phyloP scores from a whole-genome alignment of 2,329 filamentous ascomycete genomes.

The Sporothrix pseudoabietina region DNA sequence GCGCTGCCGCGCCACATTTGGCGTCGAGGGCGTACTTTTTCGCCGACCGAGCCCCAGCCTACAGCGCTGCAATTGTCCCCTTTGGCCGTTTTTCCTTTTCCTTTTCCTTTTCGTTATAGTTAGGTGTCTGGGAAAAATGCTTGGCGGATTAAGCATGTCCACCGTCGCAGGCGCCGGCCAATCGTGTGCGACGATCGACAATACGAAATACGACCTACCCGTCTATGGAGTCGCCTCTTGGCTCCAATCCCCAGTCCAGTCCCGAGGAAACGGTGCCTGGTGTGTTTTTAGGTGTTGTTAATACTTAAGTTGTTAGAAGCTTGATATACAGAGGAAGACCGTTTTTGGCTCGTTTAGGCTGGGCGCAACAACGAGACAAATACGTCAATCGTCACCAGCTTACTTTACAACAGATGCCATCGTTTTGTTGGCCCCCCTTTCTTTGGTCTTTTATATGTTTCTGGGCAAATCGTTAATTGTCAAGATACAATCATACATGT shows the following conservation, averaged over 20 bases:
- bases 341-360: neutral
- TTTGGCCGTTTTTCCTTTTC: neutral
- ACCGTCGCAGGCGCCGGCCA: neutral
- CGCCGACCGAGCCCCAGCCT: neutral
- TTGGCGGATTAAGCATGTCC: conserved; percentile 18
- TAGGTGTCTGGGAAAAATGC: neutral
- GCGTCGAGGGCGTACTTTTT: neutral
- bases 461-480: neutral
- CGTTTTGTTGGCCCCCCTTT: conserved; percentile 9
- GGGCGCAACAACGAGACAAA: neutral
- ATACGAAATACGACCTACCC: conserved; percentile 22
- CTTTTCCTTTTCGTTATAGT: neutral
- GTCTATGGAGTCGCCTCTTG: neutral
- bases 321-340: neutral
- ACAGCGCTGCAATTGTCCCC: neutral
- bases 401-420: neutral
- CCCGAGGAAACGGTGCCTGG: neutral
- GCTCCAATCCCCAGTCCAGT: neutral
- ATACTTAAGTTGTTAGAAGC: neutral
- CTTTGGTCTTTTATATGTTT: neutral
- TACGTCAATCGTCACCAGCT: neutral
- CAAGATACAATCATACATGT: neutral
- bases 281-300: neutral
- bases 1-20: neutral
- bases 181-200: conserved; percentile 4